These are phyloP conservation scores for Boletus reticulatus DNA, from an alignment of 768 basidiomycete genomes.

Conservation along the genomic window DNA sequence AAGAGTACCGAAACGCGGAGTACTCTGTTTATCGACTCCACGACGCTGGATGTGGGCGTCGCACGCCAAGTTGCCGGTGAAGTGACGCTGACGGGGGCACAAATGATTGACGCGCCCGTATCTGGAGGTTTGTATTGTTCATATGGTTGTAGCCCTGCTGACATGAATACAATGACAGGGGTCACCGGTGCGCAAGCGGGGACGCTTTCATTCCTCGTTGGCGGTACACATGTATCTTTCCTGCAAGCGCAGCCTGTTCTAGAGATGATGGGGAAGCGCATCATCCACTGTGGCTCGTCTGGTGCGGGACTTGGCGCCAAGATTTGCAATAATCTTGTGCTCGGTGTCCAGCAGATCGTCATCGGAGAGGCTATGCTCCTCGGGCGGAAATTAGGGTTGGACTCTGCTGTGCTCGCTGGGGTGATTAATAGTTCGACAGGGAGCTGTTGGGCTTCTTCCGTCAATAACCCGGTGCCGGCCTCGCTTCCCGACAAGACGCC, in stretches of 20 bases:
- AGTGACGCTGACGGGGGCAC: constrained; percentile 54
- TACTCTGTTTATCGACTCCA: constrained; percentile 84
- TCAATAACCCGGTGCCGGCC: constrained; percentile 85
- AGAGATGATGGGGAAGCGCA: constrained; percentile 72
- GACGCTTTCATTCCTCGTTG: constrained; percentile 89
- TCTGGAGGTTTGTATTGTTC: constrained; percentile 68
- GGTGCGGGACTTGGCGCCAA: constrained; percentile 85
- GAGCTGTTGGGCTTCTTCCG: constrained; percentile 77
- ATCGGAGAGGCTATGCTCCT: constrained; percentile 90
- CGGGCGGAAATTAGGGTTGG: constrained; percentile 77
- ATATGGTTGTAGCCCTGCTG: not conserved
- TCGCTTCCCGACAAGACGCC: constrained; percentile 70
- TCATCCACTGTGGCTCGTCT: constrained; percentile 80
- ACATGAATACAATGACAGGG: constrained; percentile 41
- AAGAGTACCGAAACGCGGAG: constrained; percentile 32
- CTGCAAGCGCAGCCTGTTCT: constrained; percentile 57
- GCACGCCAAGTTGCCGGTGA: constrained; percentile 62
- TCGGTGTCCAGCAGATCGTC: constrained; percentile 80
- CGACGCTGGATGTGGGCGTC: constrained; percentile 80
- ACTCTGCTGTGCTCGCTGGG: constrained; percentile 70
- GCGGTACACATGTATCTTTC: constrained; percentile 65
- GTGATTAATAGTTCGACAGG: constrained; percentile 88
- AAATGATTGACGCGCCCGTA: constrained; percentile 92
- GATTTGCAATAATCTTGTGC: constrained; percentile 83
- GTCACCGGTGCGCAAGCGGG: constrained; percentile 86